phyloP scores from a whole-genome alignment of 2,329 filamentous ascomycete genomes.

The Alternaria burnsii region DNA sequence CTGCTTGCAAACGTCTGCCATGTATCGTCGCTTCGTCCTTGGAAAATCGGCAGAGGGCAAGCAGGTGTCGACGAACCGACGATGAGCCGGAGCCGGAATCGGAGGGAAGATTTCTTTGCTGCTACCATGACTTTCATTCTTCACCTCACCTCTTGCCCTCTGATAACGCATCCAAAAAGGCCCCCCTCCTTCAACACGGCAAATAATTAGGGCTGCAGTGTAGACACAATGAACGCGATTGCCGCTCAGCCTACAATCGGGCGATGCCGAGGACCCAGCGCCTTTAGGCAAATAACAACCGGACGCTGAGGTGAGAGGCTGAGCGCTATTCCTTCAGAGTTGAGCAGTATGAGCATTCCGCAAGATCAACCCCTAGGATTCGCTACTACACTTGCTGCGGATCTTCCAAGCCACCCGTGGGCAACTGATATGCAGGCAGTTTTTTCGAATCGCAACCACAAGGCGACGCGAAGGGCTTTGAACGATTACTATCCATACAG shows the following conservation, averaged over 20 bases:
- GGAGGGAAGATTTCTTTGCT: background rate
- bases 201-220: background rate
- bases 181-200: background rate
- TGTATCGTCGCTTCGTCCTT: background rate
- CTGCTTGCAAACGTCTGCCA: background rate
- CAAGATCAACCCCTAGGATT: background rate
- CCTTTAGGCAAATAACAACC: background rate
- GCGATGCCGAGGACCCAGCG: background rate
- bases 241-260: conserved; percentile 2
- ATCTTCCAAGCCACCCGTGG: background rate
- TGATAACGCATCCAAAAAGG: background rate
- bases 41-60: background rate
- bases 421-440: conserved; percentile 1
- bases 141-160: background rate
- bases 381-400: conserved; percentile 6
- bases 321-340: background rate
- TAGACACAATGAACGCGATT: background rate
- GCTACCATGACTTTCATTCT: conserved; percentile 1
- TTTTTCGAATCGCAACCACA: background rate
- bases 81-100: conserved; percentile 1
- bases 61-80: conserved; percentile 1
- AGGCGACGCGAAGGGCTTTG: background rate
- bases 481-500: background rate
- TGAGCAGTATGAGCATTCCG: conserved; percentile 5
- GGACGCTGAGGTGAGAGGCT: conserved; percentile 12